Evolutionary conservation across 2,329 filamentous ascomycete genomes (phyloP), one percentile per base, ranked within the genome.

Genomic region (Pestalotiopsis sp.): DNA sequence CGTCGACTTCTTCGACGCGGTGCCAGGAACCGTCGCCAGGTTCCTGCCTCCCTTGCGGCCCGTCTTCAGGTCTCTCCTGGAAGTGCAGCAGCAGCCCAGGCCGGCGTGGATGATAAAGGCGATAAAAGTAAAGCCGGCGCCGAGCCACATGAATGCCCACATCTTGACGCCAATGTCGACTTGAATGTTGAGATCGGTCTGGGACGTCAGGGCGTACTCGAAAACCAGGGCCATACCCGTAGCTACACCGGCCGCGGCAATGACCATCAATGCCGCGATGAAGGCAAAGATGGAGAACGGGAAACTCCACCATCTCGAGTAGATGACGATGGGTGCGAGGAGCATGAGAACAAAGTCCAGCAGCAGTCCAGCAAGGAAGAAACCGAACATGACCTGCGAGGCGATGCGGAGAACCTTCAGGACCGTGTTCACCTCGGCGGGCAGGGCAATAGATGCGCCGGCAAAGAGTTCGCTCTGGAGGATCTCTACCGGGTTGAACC

Each of bases 111-210:
- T 83, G 39, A 92, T 77, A 74, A 93, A 95, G 0, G 91, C 91
- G 23, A 95, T 75, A 4, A 93, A 81, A 1, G 88, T 87, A 69
- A 91, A 88, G 0, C 85, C 88, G 0, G 90, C 87, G 0, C 91
- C 93, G 36, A 94, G 87, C 95, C 95, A 98, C 91, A 97, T 95
- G 76, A 97, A 97, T 0, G 83, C 92, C 75, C 97, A 88, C 92
- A 97, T 95, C 72, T 89, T 86, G 45, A 79, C 81, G 5, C 94
- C 94, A 41, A 97, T 83, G 3, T 86, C 81, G 3, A 91, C 92
- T 11, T 82, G 78, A 73, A 98, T 94, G 79, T 97, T 96, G 65
- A 98, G 83, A 68, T 93, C 89, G 2, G 87, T 86, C 75, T 92
- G 90, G 4, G 86, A 86, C 25, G 89, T 90, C 73, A 97, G 89